A percentile compares a stretch with the other conserved stretches of the same genome.
phyloP scores from a whole-genome alignment of 305 asterid species.

The Fraxinus baroniana region DNA sequence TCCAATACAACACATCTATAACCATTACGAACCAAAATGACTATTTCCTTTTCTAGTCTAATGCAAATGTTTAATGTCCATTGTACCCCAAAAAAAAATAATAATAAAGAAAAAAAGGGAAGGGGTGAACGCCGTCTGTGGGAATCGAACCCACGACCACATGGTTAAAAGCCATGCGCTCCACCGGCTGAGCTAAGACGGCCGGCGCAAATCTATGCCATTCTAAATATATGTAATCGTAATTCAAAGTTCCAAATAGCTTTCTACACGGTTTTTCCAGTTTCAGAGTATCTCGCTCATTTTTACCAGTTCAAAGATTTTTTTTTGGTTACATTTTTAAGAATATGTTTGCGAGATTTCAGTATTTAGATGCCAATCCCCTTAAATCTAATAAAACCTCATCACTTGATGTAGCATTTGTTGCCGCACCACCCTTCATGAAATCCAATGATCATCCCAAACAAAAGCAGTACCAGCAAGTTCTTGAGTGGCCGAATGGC shows the following conservation, averaged over 20 bases:
- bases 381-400: slow-evolving; percentile 38
- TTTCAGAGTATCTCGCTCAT: background rate
- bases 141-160: slow-evolving; percentile 38
- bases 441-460: slow-evolving; percentile 33
- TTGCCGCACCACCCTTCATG: slow-evolving; percentile 39
- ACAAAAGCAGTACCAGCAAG: slow-evolving; percentile 28
- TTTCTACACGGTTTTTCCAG: background rate
- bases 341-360: slow-evolving; percentile 53
- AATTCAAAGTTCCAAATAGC: no score
- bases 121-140: no score
- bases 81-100: background rate
- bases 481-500: slow-evolving; percentile 18
- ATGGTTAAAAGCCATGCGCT: slow-evolving; percentile 50
- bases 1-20: no score
- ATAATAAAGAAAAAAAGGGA: no score
- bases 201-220: background rate
- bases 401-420: slow-evolving; percentile 34
- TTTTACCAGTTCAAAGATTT: background rate
- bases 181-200: slow-evolving; percentile 40
- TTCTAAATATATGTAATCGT: no score
- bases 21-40: background rate
- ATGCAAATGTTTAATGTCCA: background rate
- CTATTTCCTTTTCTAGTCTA: background rate
- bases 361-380: slow-evolving; percentile 52
- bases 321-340: background rate